These are phyloP conservation scores for Leccinum colubrinum DNA, from an alignment of 1,284 basidiomycete species.

Conservation along the genomic window DNA sequence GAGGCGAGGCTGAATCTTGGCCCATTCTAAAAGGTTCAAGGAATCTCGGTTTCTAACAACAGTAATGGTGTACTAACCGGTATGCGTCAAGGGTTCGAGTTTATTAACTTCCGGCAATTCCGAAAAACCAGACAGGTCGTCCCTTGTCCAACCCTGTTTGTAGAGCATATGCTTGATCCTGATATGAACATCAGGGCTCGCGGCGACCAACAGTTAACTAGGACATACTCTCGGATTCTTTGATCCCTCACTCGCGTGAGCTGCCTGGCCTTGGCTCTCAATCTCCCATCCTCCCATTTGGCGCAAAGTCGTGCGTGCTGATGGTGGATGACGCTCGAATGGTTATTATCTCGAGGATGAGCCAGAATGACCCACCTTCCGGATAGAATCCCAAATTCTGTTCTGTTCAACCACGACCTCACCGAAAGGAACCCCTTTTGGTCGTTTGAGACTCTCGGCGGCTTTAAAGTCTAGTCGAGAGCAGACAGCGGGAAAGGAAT, in stretches of 20 bases:
- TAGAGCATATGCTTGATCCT: slow-evolving; percentile 9
- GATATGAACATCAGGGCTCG: not conserved
- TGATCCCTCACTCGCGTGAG: slow-evolving; percentile 5
- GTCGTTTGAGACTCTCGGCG: not conserved
- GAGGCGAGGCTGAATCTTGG: slow-evolving; percentile 8
- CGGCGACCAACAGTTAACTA: not conserved
- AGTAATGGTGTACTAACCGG: slow-evolving; percentile 9
- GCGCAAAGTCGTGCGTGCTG: slow-evolving; percentile 7
- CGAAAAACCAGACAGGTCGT: not conserved
- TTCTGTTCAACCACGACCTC: not conserved
- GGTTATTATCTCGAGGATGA: not conserved
- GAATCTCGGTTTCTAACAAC: not conserved
- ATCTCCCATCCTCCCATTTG: too few relatives aligned
- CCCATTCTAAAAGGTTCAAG: slow-evolving; percentile 9
- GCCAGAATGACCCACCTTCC: not conserved
- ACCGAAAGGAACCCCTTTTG: not conserved
- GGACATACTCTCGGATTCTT: slow-evolving; percentile 11
- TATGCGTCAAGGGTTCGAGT: slow-evolving; percentile 7
- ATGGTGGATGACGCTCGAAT: not conserved
- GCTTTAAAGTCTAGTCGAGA: slow-evolving; percentile 6
- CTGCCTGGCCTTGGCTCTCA: not conserved
- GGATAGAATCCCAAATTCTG: not conserved
- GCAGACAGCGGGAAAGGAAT: rapidly evolving
- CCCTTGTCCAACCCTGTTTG: not conserved
- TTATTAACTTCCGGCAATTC: slow-evolving; percentile 13